These are phyloP conservation scores for Syncephalastrum sp. DNA, from an alignment of 371 early-diverging fungal species.

Conservation along the genomic window DNA sequence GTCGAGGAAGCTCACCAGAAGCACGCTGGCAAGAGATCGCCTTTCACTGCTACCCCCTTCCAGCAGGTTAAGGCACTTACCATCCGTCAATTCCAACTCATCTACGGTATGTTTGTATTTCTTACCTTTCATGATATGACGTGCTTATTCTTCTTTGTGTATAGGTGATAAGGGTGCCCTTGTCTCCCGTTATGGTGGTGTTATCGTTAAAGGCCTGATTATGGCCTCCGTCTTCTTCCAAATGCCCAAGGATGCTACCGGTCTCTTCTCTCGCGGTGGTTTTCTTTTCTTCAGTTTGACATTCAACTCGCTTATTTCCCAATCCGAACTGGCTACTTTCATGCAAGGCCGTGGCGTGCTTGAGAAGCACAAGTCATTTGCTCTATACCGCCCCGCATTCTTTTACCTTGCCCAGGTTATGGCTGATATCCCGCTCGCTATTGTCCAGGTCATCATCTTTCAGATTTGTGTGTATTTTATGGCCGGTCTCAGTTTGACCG, in stretches of 20 bases:
- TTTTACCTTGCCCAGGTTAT: constrained; percentile 60
- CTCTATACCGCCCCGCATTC: constrained; percentile 63
- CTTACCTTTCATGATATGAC: neutral
- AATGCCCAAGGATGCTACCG: constrained; percentile 47
- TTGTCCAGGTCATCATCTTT: constrained; percentile 46
- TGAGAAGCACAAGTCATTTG: constrained; percentile 69
- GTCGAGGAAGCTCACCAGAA: constrained; percentile 46
- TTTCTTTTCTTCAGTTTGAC: constrained; percentile 60
- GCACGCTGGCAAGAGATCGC: constrained; percentile 36
- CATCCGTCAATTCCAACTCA: constrained; percentile 50
- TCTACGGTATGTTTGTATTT: constrained; percentile 7
- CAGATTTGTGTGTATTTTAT: constrained; percentile 57
- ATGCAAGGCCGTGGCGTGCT: constrained; percentile 60
- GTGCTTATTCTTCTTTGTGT: constrained; percentile 21
- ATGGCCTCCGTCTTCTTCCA: constrained; percentile 66
- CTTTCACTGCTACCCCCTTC: constrained; percentile 46
- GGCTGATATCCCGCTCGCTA: constrained; percentile 39
- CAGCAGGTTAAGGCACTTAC: constrained; percentile 49
- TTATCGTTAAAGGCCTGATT: constrained; percentile 61
- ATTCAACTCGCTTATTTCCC: constrained; percentile 58
- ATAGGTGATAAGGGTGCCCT: constrained; percentile 48
- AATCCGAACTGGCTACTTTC: constrained; percentile 53
- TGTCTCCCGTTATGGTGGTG: constrained; percentile 52
- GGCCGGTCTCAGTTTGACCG: constrained; percentile 50
- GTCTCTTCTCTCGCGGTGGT: constrained; percentile 69